These are phyloP conservation scores for Flaveria brownii DNA, from an alignment of 129 eudicot genomes.

Conservation along the genomic window DNA sequence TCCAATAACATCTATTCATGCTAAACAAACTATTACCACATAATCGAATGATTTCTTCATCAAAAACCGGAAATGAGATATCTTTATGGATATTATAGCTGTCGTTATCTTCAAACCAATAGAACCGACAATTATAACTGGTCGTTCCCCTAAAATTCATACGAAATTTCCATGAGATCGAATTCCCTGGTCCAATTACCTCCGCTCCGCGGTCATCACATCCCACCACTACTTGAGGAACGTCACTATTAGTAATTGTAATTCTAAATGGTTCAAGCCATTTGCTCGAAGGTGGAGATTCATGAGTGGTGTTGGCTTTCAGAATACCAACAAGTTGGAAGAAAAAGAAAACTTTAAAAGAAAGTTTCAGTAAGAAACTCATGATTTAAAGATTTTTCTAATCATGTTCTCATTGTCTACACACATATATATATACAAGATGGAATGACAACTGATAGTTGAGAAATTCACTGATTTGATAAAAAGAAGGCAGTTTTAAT, in stretches of 20 bases:
- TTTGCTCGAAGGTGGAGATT: constrained; percentile 15
- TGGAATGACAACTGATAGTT: neutral
- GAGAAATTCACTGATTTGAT: neutral
- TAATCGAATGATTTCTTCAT: neutral
- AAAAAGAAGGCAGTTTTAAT: neutral
- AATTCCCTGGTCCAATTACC: neutral
- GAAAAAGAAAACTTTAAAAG: neutral
- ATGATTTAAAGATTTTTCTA: neutral
- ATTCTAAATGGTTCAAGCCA: constrained; percentile 25
- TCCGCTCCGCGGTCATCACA: constrained; percentile 1
- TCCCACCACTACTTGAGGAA: neutral
- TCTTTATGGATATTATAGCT: neutral
- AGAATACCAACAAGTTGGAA: neutral
- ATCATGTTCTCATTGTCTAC: neutral
- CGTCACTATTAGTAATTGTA: neutral
- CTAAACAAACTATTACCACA: constrained; percentile 11
- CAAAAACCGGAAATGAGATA: neutral
- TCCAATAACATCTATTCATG: constrained; percentile 20
- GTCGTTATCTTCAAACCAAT: neutral
- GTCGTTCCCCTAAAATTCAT: constrained; percentile 2
- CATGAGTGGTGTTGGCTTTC: neutral
- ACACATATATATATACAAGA: neutral
- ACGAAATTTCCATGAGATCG: constrained; percentile 19
- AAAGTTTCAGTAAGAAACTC: neutral
- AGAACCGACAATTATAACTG: neutral